A percentile compares a stretch with the other conserved stretches of the same genome.
These are phyloP conservation scores for Zasmidium cellare DNA, from an alignment of 2,329 filamentous ascomycete species.

Conservation along the genomic window DNA sequence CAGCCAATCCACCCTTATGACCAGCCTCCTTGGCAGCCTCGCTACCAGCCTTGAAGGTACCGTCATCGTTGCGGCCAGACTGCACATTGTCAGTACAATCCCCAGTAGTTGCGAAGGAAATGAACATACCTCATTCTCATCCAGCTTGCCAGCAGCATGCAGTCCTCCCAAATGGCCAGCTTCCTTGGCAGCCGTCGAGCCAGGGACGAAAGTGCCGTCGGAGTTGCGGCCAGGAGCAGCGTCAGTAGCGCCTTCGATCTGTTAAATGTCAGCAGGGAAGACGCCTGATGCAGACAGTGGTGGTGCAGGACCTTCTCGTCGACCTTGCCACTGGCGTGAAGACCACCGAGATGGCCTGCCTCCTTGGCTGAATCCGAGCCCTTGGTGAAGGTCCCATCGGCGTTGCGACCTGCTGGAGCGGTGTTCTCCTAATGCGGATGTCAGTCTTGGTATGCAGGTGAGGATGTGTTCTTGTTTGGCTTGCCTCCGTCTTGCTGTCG, in stretches of 20 bases:
- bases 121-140: slow-evolving; percentile 1
- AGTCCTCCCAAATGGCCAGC: slow-evolving; percentile 30
- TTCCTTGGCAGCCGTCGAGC: slow-evolving; percentile 29
- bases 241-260: slow-evolving; percentile 24
- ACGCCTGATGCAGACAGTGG: background rate
- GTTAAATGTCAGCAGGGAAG: background rate
- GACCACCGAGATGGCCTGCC: slow-evolving; percentile 24
- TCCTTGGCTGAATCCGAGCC: slow-evolving; percentile 24
- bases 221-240: slow-evolving; percentile 34
- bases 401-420: slow-evolving; percentile 26
- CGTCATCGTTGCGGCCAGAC: slow-evolving; percentile 7
- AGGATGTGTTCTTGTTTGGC: background rate
- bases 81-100: background rate
- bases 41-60: slow-evolving; percentile 22
- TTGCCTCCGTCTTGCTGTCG: slow-evolving; percentile 5
- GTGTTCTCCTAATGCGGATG: background rate
- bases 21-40: slow-evolving; percentile 31
- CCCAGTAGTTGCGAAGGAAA: background rate
- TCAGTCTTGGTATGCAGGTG: background rate
- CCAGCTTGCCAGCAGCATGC: slow-evolving; percentile 16
- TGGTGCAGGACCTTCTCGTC: slow-evolving; percentile 6
- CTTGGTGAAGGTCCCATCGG: slow-evolving; percentile 24
- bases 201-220: slow-evolving; percentile 31
- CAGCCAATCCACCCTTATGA: slow-evolving; percentile 24
- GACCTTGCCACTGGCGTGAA: slow-evolving; percentile 17